Percentiles rank a stretch among this genome's conserved stretches.
Conservation (phyloP, 129 eudicot species). For the Flaveria trinervia region DNA sequence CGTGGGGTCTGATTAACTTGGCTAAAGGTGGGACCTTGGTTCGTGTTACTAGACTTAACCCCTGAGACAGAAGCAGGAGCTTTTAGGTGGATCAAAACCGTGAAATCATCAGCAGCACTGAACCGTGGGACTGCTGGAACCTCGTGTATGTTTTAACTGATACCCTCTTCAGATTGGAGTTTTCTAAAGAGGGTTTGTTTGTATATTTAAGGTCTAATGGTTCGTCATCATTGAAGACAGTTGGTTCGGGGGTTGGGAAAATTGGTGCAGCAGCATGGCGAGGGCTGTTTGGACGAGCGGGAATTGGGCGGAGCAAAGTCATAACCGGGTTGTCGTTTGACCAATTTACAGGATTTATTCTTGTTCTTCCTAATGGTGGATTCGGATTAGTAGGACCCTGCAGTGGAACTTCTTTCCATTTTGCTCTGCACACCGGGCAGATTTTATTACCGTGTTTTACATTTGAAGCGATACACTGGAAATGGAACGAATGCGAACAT, state of each 20-base stretch:
- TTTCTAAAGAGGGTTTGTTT: conserved; percentile 28
- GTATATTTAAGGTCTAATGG: conserved; percentile 47
- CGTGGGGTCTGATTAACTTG: conserved; percentile 62
- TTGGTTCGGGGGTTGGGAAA: conserved; percentile 64
- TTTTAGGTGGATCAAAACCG: conserved; percentile 62
- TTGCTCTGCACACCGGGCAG: conserved; percentile 84
- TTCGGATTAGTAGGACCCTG: conserved; percentile 51
- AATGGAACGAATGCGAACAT: conserved; percentile 89
- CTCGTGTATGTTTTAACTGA: conserved; percentile 56
- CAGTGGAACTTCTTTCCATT: conserved; percentile 79
- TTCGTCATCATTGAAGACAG: conserved; percentile 66
- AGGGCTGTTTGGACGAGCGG: conserved; percentile 53
- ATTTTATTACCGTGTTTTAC: conserved; percentile 80
- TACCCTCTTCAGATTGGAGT: conserved; percentile 38
- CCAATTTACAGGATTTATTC: conserved; percentile 55
- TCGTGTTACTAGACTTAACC: conserved; percentile 32
- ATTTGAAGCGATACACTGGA: conserved; percentile 78
- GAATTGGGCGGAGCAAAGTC: conserved; percentile 58
- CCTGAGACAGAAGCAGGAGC: conserved; percentile 61
- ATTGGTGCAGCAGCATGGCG: conserved; percentile 43
- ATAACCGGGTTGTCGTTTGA: conserved; percentile 49
- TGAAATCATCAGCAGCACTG: conserved; percentile 46
- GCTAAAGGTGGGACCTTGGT: conserved; percentile 38
- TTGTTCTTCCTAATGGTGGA: conserved; percentile 50
- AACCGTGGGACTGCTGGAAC: conserved; percentile 54